Evolutionary conservation across 257 asterid genomes (phyloP).

Genomic region (Salvia splendens): DNA sequence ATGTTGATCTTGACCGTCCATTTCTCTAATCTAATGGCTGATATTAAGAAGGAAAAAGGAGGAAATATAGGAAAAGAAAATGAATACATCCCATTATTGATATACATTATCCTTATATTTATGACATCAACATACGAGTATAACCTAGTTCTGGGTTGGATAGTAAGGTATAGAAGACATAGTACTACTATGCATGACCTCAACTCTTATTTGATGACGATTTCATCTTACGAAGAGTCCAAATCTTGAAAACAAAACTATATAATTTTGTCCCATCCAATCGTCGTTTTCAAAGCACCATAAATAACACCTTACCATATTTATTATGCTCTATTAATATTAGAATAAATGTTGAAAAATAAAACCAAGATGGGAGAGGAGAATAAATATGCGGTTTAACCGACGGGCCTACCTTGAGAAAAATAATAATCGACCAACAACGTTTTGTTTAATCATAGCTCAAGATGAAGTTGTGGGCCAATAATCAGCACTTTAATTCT

Average conservation of each 20-base stretch:
- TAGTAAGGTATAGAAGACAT: too few species aligned
- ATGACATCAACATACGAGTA: too few species aligned
- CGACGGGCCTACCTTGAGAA: constrained; percentile 1
- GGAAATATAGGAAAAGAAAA: too few species aligned
- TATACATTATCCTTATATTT: too few species aligned
- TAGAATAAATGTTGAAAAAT: not conserved
- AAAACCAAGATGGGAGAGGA: not conserved
- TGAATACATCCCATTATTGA: too few species aligned
- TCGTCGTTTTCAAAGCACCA: not conserved
- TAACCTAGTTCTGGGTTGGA: too few species aligned
- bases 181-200: not conserved
- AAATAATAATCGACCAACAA: not conserved
- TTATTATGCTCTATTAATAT: not conserved
- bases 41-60: too few species aligned
- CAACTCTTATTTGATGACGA: not conserved
- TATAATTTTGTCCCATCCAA: not conserved
- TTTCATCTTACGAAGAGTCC: not conserved
- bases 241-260: not conserved
- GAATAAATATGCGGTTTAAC: constrained; percentile 1
- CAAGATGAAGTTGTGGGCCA: constrained; percentile 18
- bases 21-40: too few species aligned
- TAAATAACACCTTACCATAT: not conserved
- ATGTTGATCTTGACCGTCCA: too few species aligned
- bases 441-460: not conserved
- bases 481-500: too few species aligned